Base-by-base conservation (phyloP, 768 basidiomycete genomes). In the Lactifluus hygrophoroides region DNA sequence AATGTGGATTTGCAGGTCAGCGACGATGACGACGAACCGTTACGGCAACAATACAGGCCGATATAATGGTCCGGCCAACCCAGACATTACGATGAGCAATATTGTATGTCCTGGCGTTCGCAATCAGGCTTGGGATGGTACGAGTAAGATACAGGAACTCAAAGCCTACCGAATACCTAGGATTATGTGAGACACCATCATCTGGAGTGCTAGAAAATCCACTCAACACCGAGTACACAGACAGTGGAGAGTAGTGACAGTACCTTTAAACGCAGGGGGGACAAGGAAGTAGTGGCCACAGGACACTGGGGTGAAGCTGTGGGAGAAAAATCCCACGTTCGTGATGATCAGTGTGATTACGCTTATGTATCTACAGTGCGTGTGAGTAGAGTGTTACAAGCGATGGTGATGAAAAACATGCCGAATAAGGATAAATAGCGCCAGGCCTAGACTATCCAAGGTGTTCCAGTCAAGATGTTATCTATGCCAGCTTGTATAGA, bases 141-240 rank as follows among this genome's bases (percentile, higher is more conserved):
- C n/a, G n/a, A n/a, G n/a, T n/a, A 21, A 50, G 23, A 5, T 17
- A 17, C 3, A 23, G 30, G 43, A 11, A n/a, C n/a, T 11, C 1
- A 23, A 17, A 44, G 55, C 69, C 46, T 67, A 82, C 84, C 84
- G 76, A 48, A 84, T 68, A 6, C 79, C 85, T 40, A 88, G 66
- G 56, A 88, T 86, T 6, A 77, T 71, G 66, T 88, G 85, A 5
- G 85, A 85, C 43, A 83, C 71, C 78, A 82, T 82, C 0, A 74
- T 72, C 68, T 87, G 86, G 8, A 85, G 17, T 3, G 82, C 86
- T 87, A 34, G 5, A 34, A 44, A 17, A 44, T 13, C n/a, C 37
- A 3, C 3, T 45, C 14, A 56, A 27, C 8, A 17, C 14, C 5
- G 45, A 11, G 45, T 13, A 4, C 1, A 23, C 16, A 9, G 5